A percentile compares a stretch with the other conserved stretches of the same genome.
These are phyloP conservation scores for Kodamaea arcana DNA, from an alignment of 1,139 yeast species.

Conservation along the genomic window DNA sequence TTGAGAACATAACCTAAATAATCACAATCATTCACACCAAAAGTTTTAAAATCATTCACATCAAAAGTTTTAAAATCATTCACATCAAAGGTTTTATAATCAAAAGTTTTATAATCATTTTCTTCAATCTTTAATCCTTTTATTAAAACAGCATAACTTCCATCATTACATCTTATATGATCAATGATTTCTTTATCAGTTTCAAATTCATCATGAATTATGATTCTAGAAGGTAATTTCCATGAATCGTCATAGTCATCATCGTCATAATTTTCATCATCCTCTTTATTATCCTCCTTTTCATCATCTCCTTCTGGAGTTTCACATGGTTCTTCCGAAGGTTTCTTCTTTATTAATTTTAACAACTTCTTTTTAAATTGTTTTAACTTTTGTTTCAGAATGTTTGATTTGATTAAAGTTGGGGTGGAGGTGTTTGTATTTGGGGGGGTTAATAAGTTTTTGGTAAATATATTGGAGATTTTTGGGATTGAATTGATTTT, in stretches of 20 bases:
- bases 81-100: background rate
- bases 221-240: constrained; percentile 5
- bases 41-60: background rate
- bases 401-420: no score
- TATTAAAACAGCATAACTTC: background rate
- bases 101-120: no score
- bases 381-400: constrained; percentile 1
- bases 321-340: background rate
- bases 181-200: constrained; percentile 4
- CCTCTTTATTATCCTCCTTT: constrained; percentile 1
- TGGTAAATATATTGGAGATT: no score
- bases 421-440: no score
- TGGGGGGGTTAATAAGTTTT: no score
- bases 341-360: no score
- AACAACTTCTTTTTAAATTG: constrained; percentile 1
- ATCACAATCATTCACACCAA: background rate
- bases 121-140: no score
- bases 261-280: no score
- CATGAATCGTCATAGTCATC: constrained; percentile 4
- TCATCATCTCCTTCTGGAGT: background rate
- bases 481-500: no score
- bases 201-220: constrained; percentile 6
- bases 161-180: constrained; percentile 1
- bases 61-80: background rate
- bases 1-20: background rate